A percentile compares a stretch with the other conserved stretches of the same genome.
These are phyloP conservation scores for Bipolaris victoriae DNA, from an alignment of 2,329 filamentous ascomycete genomes.

Conservation along the genomic window DNA sequence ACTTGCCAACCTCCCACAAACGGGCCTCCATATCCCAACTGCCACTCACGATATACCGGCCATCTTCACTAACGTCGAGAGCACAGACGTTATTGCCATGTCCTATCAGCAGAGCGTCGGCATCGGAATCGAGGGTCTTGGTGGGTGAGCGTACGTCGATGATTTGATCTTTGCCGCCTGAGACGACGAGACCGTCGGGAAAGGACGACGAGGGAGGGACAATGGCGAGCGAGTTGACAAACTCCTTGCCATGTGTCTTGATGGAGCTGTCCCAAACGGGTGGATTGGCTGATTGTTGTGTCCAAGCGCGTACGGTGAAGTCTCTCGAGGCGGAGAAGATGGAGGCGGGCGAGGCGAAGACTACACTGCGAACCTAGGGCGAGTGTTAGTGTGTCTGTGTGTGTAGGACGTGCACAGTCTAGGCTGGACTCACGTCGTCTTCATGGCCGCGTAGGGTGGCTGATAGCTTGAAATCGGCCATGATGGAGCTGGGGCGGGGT, in stretches of 20 bases:
- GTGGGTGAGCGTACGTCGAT: slow-evolving; percentile 84
- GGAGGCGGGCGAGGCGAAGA: slow-evolving; percentile 73
- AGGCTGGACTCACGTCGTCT: slow-evolving; percentile 72
- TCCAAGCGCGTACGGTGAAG: slow-evolving; percentile 88
- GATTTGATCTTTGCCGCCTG: slow-evolving; percentile 88
- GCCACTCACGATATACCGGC: slow-evolving; percentile 81
- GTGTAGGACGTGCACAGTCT: neutral
- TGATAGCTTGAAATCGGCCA: slow-evolving; percentile 91
- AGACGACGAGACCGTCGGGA: slow-evolving; percentile 81
- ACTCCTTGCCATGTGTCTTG: slow-evolving; percentile 78
- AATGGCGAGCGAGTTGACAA: slow-evolving; percentile 85
- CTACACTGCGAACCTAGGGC: slow-evolving; percentile 80
- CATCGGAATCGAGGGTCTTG: slow-evolving; percentile 72
- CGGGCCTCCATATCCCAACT: slow-evolving; percentile 92
- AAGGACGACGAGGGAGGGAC: slow-evolving; percentile 70
- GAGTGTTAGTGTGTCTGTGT: neutral
- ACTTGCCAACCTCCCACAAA: slow-evolving; percentile 84
- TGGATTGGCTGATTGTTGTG: slow-evolving; percentile 67
- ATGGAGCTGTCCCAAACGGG: slow-evolving; percentile 79
- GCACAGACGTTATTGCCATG: slow-evolving; percentile 89
- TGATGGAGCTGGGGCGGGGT: slow-evolving; percentile 50
- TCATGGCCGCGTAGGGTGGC: slow-evolving; percentile 88
- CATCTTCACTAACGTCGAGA: slow-evolving; percentile 76
- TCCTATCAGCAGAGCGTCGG: slow-evolving; percentile 83
- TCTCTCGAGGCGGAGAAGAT: slow-evolving; percentile 90